Base-by-base conservation (phyloP, 2,329 filamentous ascomycete species). In the Orbilia javanica region DNA sequence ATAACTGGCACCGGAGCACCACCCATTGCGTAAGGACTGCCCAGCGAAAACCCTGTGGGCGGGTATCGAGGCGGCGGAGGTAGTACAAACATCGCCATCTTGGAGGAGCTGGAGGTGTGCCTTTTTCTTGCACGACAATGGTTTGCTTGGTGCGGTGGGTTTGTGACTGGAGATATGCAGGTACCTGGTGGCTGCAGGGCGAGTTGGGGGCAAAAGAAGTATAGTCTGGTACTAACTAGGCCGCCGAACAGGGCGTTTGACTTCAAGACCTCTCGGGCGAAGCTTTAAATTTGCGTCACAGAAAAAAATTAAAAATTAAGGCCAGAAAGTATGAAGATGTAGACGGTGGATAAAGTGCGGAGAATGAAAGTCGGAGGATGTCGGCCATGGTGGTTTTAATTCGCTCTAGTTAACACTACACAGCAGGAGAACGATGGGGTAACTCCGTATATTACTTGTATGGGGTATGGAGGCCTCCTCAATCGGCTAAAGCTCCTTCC, bases 21-120 rank as follows among this genome's bases (percentile, higher is more conserved):
- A 82, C 90, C 88, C 80, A 89, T 89, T 68, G 91, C 88, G 80
- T 89, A 89, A 81, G 91, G 90, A 86, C 92, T 92, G 55, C 63
- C 75, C 42, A 72, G 57, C 84, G 92, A 92, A 80, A 91, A 90
- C 82, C 89, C 88, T 82, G 89, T 88, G 80, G 90, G 89, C 71
- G 93, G 91, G 86, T 97, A 97, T 84, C 94, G 90, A 77, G 92
- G 91, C 79, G 93, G 93, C 79, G 94, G 94, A 77, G 94, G 93
- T 82, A 89, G 90, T 77, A 97, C 88, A 81, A 96, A 81, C 80
- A 81, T 81, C 73, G 73, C 73, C 73, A 77, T 77, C 31, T 71
- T 67, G 22, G n/a, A 50, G 55, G 48, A 63, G 63, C 36, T 52
- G 63, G 34, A 63, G 64, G 52, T 48, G 48, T 50, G 62, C 46